These are phyloP conservation scores for Naumovozyma castellii DNA, from an alignment of 805 yeast genomes.

Conservation along the genomic window DNA sequence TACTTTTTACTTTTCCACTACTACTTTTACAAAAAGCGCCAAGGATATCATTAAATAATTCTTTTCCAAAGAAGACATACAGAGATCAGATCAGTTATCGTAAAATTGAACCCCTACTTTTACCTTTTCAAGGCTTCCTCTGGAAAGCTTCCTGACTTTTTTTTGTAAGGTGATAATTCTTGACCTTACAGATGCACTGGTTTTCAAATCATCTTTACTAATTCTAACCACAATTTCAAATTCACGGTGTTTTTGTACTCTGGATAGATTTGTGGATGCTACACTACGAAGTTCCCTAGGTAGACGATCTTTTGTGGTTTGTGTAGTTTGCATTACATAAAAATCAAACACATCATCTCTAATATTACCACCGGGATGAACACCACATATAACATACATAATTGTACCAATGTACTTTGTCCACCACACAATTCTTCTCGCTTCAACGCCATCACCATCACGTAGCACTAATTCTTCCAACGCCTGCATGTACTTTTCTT, in stretches of 20 bases:
- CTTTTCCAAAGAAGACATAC: no score
- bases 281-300: background rate
- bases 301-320: background rate
- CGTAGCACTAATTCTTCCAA: constrained; percentile 43
- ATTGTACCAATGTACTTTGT: constrained; percentile 61
- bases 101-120: constrained; percentile 41
- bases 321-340: constrained; percentile 24
- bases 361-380: constrained; percentile 72
- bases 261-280: background rate
- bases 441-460: constrained; percentile 34
- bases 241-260: constrained; percentile 6
- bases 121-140: constrained; percentile 42
- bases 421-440: constrained; percentile 56
- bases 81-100: constrained; percentile 17
- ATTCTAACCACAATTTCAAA: constrained; percentile 36
- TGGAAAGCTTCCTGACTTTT: constrained; percentile 47
- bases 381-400: constrained; percentile 72
- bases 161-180: constrained; percentile 52
- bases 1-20: no score
- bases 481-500: constrained; percentile 37
- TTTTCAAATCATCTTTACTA: constrained; percentile 45
- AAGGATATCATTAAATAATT: no score
- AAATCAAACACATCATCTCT: constrained; percentile 48
- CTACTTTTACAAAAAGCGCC: no score
- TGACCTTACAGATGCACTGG: constrained; percentile 49